A percentile compares a stretch with the other conserved stretches of the same genome.
These are phyloP conservation scores for Ammopiptanthus mongolicus DNA, from an alignment of 306 rosid species.

Conservation along the genomic window DNA sequence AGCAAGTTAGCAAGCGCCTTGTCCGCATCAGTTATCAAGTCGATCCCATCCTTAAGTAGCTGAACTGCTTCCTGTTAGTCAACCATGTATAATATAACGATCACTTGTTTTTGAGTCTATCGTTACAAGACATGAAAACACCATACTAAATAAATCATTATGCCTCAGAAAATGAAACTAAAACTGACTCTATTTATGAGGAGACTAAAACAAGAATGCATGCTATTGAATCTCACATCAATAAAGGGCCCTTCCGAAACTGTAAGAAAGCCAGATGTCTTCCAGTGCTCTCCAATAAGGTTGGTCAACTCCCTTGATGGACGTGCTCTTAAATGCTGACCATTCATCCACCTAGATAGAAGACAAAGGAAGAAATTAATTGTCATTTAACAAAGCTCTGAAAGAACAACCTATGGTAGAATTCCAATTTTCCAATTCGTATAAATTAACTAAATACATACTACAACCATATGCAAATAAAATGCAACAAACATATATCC, in stretches of 20 bases:
- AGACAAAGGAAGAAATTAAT: background rate
- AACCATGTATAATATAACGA: constrained; percentile 9
- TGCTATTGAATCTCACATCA: constrained; percentile 51
- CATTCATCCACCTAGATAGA: constrained; percentile 89
- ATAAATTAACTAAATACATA: background rate
- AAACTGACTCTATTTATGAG: background rate
- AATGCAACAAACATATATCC: constrained; percentile 12
- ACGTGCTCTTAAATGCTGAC: constrained; percentile 78
- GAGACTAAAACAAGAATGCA: constrained; percentile 18
- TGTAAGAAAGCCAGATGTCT: constrained; percentile 54
- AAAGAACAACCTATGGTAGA: background rate
- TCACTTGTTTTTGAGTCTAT: background rate
- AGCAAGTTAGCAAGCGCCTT: constrained; percentile 70
- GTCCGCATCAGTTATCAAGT: constrained; percentile 76
- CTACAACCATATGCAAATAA: background rate
- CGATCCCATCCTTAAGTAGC: constrained; percentile 86
- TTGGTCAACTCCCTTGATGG: constrained; percentile 63
- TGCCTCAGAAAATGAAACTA: constrained; percentile 11
- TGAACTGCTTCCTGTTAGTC: constrained; percentile 64
- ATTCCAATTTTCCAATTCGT: background rate
- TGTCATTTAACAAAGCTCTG: background rate
- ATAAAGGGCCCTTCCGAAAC: constrained; percentile 58
- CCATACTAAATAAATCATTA: background rate
- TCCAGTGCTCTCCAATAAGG: constrained; percentile 77
- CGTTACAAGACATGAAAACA: background rate